Percentiles rank a stretch among this genome's conserved stretches.
Conservation (phyloP, 352 stramenopile genomes). For the Phytophthora cryptogea region DNA sequence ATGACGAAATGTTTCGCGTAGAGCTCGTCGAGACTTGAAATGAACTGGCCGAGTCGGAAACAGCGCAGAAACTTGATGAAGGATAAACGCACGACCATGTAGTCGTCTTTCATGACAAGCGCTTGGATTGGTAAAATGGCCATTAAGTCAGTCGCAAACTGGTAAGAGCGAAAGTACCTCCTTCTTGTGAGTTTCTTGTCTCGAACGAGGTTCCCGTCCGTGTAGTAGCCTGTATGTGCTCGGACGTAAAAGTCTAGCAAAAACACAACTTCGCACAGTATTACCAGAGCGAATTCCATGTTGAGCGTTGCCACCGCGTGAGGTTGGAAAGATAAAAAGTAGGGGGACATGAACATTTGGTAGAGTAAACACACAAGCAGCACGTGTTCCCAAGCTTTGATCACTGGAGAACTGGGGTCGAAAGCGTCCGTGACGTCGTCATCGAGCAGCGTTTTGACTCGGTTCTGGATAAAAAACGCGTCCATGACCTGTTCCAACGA, state of each 20-base stretch:
- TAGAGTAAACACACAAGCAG: constrained; percentile 57
- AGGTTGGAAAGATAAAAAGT: constrained; percentile 53
- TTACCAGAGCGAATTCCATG: constrained; percentile 27
- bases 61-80: constrained; percentile 51
- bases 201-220: constrained; percentile 60
- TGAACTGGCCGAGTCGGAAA: constrained; percentile 45
- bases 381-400: constrained; percentile 63
- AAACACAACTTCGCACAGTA: constrained; percentile 54
- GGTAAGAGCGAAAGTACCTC: constrained; percentile 54
- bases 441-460: constrained; percentile 21
- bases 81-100: constrained; percentile 31
- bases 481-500: constrained; percentile 22
- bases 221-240: constrained; percentile 62
- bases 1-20: constrained; percentile 68
- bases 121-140: constrained; percentile 40
- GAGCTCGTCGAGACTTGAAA: constrained; percentile 58
- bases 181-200: constrained; percentile 41
- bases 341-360: constrained; percentile 60
- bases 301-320: constrained; percentile 16
- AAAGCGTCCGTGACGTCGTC: constrained; percentile 48
- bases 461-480: constrained; percentile 21
- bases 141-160: constrained; percentile 54
- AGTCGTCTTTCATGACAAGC: constrained; percentile 1
- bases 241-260: constrained; percentile 59
- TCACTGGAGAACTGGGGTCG: constrained; percentile 43